A percentile compares a stretch with the other conserved stretches of the same genome.
phyloP scores from a whole-genome alignment of 192 early-diverging fungal species.

The Backusella mclennaniae region DNA sequence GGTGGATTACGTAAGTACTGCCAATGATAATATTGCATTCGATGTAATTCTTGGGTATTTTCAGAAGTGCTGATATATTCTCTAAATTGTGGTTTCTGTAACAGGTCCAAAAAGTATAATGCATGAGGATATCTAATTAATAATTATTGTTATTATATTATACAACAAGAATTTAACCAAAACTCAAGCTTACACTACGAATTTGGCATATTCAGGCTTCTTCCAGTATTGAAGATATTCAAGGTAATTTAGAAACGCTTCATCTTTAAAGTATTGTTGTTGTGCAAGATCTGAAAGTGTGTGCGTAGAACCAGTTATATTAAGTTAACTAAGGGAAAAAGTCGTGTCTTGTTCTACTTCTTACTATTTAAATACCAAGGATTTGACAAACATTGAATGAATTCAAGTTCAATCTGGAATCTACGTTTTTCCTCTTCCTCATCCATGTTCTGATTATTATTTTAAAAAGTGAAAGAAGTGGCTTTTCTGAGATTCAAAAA shows the following conservation, averaged over 20 bases:
- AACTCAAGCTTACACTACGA: slow-evolving; percentile 62
- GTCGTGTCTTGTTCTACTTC: background rate
- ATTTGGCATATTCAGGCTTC: slow-evolving; percentile 86
- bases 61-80: slow-evolving; percentile 70
- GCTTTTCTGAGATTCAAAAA: background rate
- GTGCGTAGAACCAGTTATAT: background rate
- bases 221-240: slow-evolving; percentile 91
- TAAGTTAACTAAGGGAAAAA: background rate
- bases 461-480: background rate
- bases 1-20: slow-evolving; percentile 50
- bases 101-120: slow-evolving; percentile 79
- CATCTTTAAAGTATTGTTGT: slow-evolving; percentile 80
- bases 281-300: slow-evolving; percentile 72
- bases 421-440: slow-evolving; percentile 43
- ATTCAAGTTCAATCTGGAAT: slow-evolving; percentile 92
- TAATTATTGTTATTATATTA: background rate
- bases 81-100: slow-evolving; percentile 83
- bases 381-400: slow-evolving; percentile 92
- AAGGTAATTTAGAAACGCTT: slow-evolving; percentile 85
- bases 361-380: slow-evolving; percentile 90
- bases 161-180: background rate
- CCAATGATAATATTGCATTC: slow-evolving; percentile 82
- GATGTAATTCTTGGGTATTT: slow-evolving; percentile 71
- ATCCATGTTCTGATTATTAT: background rate
- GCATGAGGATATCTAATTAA: slow-evolving; percentile 79